A percentile compares a stretch with the other conserved stretches of the same genome.
These are phyloP conservation scores for Syzygium syzygioides DNA, from an alignment of 441 rosid species.

Conservation along the genomic window DNA sequence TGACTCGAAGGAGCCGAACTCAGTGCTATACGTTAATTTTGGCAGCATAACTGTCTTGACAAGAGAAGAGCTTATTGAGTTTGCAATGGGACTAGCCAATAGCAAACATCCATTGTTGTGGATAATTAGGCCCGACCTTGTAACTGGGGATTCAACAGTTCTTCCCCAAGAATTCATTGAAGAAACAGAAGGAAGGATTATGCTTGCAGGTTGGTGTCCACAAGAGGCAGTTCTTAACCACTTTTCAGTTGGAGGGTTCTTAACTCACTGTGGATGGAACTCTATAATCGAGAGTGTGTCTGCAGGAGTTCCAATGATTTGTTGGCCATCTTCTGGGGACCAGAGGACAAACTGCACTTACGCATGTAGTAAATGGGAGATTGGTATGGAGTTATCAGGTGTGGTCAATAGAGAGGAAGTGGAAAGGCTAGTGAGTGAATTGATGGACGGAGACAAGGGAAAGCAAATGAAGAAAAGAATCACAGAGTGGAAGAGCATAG, in stretches of 20 bases:
- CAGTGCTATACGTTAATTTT: background rate
- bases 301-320: slow-evolving; percentile 7
- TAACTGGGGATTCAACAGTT: background rate
- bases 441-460: slow-evolving; percentile 1
- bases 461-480: background rate
- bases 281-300: background rate
- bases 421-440: background rate
- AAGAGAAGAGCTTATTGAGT: background rate
- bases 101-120: slow-evolving; percentile 2
- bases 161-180: background rate
- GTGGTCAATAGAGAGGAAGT: background rate
- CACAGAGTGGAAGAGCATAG: background rate
- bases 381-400: background rate
- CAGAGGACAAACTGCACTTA: background rate
- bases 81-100: background rate
- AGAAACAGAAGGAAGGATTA: background rate
- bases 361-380: background rate
- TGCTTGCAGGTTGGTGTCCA: background rate
- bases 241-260: background rate
- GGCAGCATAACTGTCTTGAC: background rate
- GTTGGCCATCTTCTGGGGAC: background rate
- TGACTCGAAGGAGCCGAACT: background rate
- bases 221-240: slow-evolving; percentile 4
- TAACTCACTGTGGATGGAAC: slow-evolving; percentile 4
- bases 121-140: slow-evolving; percentile 3